phyloP scores from a whole-genome alignment of 164 flowering plant species.

The Hamamelis virginiana region DNA sequence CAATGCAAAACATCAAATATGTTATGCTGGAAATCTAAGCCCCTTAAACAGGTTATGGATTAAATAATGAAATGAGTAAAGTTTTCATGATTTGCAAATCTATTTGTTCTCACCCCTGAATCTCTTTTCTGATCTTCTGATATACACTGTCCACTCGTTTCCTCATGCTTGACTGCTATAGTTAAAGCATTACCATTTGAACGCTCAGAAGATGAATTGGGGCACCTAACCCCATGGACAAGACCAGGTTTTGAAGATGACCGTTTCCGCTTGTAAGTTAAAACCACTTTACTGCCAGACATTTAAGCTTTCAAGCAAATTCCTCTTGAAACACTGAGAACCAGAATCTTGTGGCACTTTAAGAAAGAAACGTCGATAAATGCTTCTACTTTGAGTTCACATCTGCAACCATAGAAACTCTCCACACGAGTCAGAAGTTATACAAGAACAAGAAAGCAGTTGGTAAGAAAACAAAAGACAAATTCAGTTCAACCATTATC shows the following conservation, averaged over 20 bases:
- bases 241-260: conserved; percentile 4
- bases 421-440: too few species aligned
- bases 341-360: conserved; percentile 2
- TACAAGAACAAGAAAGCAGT: too few species aligned
- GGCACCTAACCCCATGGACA: neutral
- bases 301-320: conserved; percentile 21
- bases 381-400: neutral
- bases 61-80: too few species aligned
- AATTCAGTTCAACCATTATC: too few species aligned
- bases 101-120: conserved; percentile 18
- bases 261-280: conserved; percentile 30
- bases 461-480: too few species aligned
- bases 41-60: too few species aligned
- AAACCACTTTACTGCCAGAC: conserved; percentile 22
- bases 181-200: conserved; percentile 4
- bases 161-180: conserved; percentile 6
- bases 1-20: too few species aligned
- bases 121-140: conserved; percentile 12
- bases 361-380: too few species aligned
- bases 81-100: neutral
- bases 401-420: neutral
- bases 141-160: conserved; percentile 1
- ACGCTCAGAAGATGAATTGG: neutral
- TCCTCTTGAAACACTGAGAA: neutral
- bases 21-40: too few species aligned